Evolutionary conservation across 2,329 filamentous ascomycete genomes (phyloP).

Genomic region (Verticillium dahliae): DNA sequence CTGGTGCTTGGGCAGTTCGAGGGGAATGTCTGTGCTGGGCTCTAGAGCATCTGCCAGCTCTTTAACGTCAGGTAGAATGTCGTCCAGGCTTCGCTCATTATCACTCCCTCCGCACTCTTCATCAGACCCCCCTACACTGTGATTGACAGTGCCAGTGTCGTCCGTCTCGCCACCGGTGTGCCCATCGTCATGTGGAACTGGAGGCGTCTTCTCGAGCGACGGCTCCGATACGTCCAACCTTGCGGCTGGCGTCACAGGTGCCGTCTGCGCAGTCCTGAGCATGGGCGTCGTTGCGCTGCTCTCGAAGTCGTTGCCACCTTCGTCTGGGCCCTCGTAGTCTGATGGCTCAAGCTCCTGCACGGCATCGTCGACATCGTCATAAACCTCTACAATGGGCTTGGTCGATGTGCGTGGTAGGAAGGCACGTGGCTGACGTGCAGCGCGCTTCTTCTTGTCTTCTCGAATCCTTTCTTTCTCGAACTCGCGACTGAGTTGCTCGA

Average conservation of each 20-base stretch:
- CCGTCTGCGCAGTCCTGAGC: conserved; percentile 12
- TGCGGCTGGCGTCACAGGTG: conserved; percentile 11
- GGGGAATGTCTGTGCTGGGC: conserved; percentile 50
- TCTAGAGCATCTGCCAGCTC: conserved; percentile 58
- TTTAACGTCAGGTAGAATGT: conserved; percentile 57
- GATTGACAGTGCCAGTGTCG: conserved; percentile 31
- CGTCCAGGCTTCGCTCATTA: conserved; percentile 62
- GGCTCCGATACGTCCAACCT: conserved; percentile 7
- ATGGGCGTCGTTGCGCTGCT: conserved; percentile 5
- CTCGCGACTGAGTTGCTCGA: conserved; percentile 92
- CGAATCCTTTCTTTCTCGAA: conserved; percentile 91
- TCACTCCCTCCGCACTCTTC: conserved; percentile 66
- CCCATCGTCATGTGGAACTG: conserved; percentile 14
- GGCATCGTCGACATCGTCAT: conserved; percentile 87
- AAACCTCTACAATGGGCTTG: conserved; percentile 94
- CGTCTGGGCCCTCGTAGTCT: conserved; percentile 38
- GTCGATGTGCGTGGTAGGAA: conserved; percentile 82
- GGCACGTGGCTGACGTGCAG: conserved; percentile 71
- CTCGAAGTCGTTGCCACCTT: not conserved
- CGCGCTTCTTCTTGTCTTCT: conserved; percentile 68
- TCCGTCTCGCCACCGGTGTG: conserved; percentile 20
- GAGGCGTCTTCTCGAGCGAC: conserved; percentile 13
- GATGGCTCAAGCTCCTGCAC: conserved; percentile 71
- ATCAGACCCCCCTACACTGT: conserved; percentile 57
- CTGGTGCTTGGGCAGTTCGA: conserved; percentile 85